Percentiles rank a stretch among this genome's conserved stretches.
phyloP scores from a whole-genome alignment of 257 asterid species.

The Penstemon barbatus region DNA sequence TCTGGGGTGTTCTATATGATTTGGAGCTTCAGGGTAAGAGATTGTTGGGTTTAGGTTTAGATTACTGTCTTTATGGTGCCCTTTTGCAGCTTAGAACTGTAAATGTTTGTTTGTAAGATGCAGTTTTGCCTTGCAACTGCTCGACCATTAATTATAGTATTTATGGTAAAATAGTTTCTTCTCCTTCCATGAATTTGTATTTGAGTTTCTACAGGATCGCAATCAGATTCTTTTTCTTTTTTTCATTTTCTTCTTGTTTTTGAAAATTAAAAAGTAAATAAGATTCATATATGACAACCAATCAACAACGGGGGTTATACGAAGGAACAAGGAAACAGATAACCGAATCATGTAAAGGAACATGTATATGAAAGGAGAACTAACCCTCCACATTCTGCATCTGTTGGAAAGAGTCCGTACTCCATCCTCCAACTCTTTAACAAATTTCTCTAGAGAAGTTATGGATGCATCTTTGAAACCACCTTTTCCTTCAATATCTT shows the following conservation, averaged over 20 bases:
- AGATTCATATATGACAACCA: slow-evolving; percentile 6
- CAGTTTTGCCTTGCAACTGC: slow-evolving; percentile 7
- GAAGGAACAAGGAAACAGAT: slow-evolving; percentile 7
- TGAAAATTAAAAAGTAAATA: slow-evolving; percentile 15
- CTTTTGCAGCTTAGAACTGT: too few relatives aligned
- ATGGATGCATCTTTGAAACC: slow-evolving; percentile 84
- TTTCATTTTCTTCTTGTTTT: not conserved
- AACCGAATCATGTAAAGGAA: slow-evolving; percentile 17
- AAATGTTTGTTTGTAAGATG: not conserved
- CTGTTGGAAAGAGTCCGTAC: slow-evolving; percentile 60
- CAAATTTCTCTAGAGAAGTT: slow-evolving; percentile 51
- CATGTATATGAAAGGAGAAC: slow-evolving; percentile 32
- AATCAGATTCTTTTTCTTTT: not conserved
- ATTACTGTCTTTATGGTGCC: too few relatives aligned
- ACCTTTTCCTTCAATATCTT: slow-evolving; percentile 72
- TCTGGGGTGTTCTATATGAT: not conserved
- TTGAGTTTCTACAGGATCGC: not conserved
- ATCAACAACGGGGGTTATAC: not conserved
- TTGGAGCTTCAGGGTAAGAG: not conserved
- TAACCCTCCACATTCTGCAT: slow-evolving; percentile 75
- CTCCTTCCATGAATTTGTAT: slow-evolving; percentile 3
- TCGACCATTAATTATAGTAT: slow-evolving; percentile 8
- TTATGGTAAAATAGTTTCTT: not conserved
- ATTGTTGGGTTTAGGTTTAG: not conserved
- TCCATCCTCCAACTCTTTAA: slow-evolving; percentile 64